Percentiles rank a stretch among this genome's conserved stretches.
phyloP scores from a whole-genome alignment of 768 basidiomycete genomes.

The Phallus indusiatus region DNA sequence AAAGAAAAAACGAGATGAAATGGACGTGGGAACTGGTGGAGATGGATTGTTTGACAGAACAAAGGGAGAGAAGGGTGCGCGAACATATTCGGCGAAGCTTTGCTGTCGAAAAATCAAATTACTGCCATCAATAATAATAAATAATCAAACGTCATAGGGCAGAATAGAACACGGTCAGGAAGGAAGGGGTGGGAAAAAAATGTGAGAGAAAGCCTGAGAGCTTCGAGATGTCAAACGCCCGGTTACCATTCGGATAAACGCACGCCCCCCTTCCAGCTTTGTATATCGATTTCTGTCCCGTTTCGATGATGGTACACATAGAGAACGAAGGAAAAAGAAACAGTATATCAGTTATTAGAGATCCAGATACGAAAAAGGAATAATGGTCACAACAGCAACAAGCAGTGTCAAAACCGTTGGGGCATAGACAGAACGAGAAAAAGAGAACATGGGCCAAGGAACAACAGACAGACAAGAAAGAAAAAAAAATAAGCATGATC shows the following conservation, averaged over 20 bases:
- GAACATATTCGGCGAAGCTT: background rate
- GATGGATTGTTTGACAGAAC: background rate
- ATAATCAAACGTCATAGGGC: background rate
- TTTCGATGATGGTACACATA: background rate
- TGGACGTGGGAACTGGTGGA: background rate
- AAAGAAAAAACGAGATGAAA: background rate
- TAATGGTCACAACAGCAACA: background rate
- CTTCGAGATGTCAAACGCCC: background rate
- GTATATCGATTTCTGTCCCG: background rate
- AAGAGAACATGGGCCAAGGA: background rate
- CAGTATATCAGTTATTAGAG: background rate
- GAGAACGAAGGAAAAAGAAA: background rate
- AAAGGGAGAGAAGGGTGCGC: background rate
- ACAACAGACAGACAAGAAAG: too few species aligned
- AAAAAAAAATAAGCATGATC: background rate
- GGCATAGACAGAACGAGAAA: background rate
- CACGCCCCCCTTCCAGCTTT: too few species aligned
- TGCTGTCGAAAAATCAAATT: background rate
- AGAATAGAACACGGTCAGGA: background rate
- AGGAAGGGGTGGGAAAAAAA: background rate
- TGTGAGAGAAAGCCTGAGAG: background rate
- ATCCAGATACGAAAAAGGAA: background rate
- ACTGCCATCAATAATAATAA: background rate
- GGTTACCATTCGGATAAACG: too few species aligned
- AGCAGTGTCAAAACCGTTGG: background rate